Percentiles rank a stretch among this genome's conserved stretches.
phyloP scores from a whole-genome alignment of 139 green algal genomes.

The Desmodesmus armatus region DNA sequence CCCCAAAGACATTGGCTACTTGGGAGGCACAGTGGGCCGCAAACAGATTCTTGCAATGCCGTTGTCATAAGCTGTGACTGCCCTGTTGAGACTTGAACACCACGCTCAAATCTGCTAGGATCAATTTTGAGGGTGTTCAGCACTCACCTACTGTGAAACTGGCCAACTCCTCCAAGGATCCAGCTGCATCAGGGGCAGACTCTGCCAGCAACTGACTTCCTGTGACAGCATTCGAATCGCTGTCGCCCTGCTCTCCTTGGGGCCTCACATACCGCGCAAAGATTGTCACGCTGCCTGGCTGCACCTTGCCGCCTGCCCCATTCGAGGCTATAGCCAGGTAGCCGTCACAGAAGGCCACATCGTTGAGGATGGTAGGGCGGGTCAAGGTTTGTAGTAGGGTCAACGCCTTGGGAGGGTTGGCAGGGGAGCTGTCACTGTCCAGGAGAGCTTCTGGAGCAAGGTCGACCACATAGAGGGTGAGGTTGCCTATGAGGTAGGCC shows the following conservation, averaged over 20 bases:
- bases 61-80: too few relatives aligned
- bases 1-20: neutral
- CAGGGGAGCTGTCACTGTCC: neutral
- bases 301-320: neutral
- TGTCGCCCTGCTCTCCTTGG: too few relatives aligned
- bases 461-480: neutral
- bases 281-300: neutral
- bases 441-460: neutral
- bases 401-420: neutral
- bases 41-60: too few relatives aligned
- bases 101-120: too few relatives aligned
- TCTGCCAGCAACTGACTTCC: too few relatives aligned
- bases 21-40: neutral
- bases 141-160: slow-evolving; percentile 15
- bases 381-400: neutral
- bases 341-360: neutral
- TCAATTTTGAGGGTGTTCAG: too few relatives aligned
- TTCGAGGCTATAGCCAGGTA: neutral
- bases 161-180: neutral
- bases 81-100: neutral
- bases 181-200: too few relatives aligned
- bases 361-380: neutral
- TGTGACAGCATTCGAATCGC: too few relatives aligned
- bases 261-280: neutral
- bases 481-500: neutral